Base-by-base conservation (phyloP, 2,329 filamentous ascomycete genomes). In the Dactylella cylindrospora region DNA sequence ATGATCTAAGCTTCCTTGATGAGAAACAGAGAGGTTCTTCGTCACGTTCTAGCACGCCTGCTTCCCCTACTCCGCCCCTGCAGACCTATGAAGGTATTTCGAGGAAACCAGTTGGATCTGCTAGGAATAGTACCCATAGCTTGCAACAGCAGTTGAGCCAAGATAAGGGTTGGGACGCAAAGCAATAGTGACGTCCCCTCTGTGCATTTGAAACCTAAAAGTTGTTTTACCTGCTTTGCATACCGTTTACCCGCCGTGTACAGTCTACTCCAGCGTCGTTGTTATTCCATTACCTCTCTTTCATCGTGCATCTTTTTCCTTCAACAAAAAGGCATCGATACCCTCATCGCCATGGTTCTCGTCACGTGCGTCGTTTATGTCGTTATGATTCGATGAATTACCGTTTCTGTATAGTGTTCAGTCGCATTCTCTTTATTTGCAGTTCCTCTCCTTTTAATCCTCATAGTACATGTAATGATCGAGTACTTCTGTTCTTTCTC, bases 301-400 rank as follows among this genome's bases (percentile, higher is more conserved):
- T 39, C 29, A 57, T 50, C 52, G 23, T 50, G 52, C 52, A 50
- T 57, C 44, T 53, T 41, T 38, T 4, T 28, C 22, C n/a, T n/a
- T n/a, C n/a, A n/a, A 31, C 23, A 51, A 54, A 57, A 62, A 54
- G 43, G 49, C 57, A 62, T 62, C 43, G 57, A 62, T 62, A 62
- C 57, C 57, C 57, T 54, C 41, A 36, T 54, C 28, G n/a, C n/a
- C n/a, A n/a, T n/a, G n/a, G n/a, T n/a, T n/a, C n/a, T n/a, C n/a
- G n/a, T n/a, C n/a, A n/a, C n/a, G n/a, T n/a, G n/a, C n/a, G n/a
- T n/a, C n/a, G n/a, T n/a, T n/a, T n/a, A n/a, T n/a, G n/a, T n/a
- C n/a, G n/a, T n/a, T n/a, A n/a, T n/a, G n/a, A n/a, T n/a, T n/a
- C n/a, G n/a, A n/a, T n/a, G n/a, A n/a, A n/a, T n/a, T n/a, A n/a